Evolutionary conservation across 2,329 filamentous ascomycete genomes (phyloP), one percentile per base, ranked within the genome.

Genomic region (Neocucurbitaria cava): DNA sequence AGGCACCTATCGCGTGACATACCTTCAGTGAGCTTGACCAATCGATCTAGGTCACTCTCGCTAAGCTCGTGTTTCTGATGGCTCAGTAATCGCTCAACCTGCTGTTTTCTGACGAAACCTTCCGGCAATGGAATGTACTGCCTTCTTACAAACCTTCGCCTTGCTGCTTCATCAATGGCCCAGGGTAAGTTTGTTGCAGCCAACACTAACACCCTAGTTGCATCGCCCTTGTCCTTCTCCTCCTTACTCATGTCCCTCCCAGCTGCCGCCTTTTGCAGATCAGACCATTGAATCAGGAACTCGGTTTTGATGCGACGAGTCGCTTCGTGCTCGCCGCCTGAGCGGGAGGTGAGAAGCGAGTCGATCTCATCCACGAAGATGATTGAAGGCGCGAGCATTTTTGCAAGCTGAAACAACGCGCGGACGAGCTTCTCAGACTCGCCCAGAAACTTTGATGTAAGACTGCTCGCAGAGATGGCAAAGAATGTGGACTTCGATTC

Each of bases 311-410:
- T 96, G 50, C 95, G 86, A 52, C 94, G 84, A 0, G 92, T 96
- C 0, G 95, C 92, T 77, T 99, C 95, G 66, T 98, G 91, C 70
- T 98, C 95, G 1, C 91, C 89, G 3, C 91, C 91, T 6, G 89
- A 90, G 46, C 95, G 84, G 15, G 92, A 87, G 0, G 92, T 96
- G 0, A 99, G 83, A 0, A 99, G 80, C 0, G 93, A 96, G 74
- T 99, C 95, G 59, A 99, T 99, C 73, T 99, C 95, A 69, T 99
- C 95, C 4, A 99, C 92, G 65, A 99, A 99, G 54, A 99, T 98
- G 72, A 99, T 98, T 57, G 90, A 95, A 0, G 95, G 95, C 0
- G 95, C 92, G 40, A 98, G 83, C 31, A 87, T 83, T 73, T 96
- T 96, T 5, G 95, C 93, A n/a, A 98, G 80, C 0, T 87, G 86